Percentiles rank a stretch among this genome's conserved stretches.
Conservation (phyloP, 2,329 filamentous ascomycete genomes). For the Clonostachys rhizophaga region DNA sequence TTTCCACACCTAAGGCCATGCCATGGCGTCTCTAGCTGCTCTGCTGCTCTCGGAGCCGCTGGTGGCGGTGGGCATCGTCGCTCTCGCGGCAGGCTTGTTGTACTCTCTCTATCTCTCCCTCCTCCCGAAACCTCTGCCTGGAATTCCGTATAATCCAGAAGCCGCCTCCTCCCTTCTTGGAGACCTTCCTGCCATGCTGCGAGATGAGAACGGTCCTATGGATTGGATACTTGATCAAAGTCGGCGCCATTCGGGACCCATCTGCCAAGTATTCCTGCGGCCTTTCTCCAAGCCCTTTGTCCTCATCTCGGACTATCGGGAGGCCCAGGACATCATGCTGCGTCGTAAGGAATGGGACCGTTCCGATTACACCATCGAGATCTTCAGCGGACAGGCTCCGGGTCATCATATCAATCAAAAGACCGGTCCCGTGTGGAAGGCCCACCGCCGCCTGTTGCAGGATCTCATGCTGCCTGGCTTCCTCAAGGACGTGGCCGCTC, state of each 20-base stretch:
- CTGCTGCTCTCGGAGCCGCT: too few relatives aligned
- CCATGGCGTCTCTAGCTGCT: too few relatives aligned
- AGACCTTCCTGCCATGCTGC: constrained; percentile 23
- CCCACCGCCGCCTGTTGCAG: constrained; percentile 24
- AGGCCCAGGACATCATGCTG: constrained; percentile 37
- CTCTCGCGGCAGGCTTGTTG: background rate
- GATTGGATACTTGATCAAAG: constrained; percentile 18
- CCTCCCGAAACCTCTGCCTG: constrained; percentile 35
- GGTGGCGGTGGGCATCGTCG: too few relatives aligned
- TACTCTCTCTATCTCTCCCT: constrained; percentile 4
- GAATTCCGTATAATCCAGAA: constrained; percentile 36
- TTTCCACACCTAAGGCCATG: too few relatives aligned
- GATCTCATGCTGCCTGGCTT: constrained; percentile 31
- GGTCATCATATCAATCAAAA: constrained; percentile 24
- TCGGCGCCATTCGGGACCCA: constrained; percentile 26
- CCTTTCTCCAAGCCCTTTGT: constrained; percentile 36
- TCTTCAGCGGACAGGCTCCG: constrained; percentile 21
- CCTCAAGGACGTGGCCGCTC: constrained; percentile 21
- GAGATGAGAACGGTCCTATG: constrained; percentile 2
- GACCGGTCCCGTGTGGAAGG: constrained; percentile 21
- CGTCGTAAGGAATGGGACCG: constrained; percentile 40
- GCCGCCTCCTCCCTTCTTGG: constrained; percentile 29
- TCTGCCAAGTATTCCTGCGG: constrained; percentile 40
- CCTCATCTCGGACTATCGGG: constrained; percentile 31
- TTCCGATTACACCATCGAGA: constrained; percentile 21